A percentile compares a stretch with the other conserved stretches of the same genome.
Evolutionary conservation across 305 asterid genomes (phyloP).

Genomic region (Plantago coronopus): DNA sequence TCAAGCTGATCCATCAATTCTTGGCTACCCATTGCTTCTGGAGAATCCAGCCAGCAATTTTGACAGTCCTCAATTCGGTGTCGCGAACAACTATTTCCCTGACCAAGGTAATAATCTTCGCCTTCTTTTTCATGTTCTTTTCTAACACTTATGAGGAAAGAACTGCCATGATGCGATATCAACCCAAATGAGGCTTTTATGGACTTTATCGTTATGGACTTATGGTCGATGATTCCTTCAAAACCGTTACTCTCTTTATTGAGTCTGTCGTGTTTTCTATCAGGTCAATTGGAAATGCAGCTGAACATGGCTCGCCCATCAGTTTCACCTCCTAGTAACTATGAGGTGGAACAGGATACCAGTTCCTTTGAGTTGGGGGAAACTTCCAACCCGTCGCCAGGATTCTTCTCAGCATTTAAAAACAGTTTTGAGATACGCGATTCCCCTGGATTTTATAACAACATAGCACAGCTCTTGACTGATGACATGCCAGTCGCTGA

Average conservation of each 20-base stretch:
- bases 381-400: constrained; percentile 36
- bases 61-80: constrained; percentile 29
- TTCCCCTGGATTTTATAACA: constrained; percentile 30
- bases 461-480: constrained; percentile 31
- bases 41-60: constrained; percentile 33
- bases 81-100: constrained; percentile 31
- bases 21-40: constrained; percentile 36
- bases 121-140: neutral
- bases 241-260: too few species aligned
- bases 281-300: constrained; percentile 40
- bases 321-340: constrained; percentile 19
- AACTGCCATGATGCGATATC: too few species aligned
- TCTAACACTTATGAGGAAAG: neutral
- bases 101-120: constrained; percentile 42
- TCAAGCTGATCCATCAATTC: constrained; percentile 32
- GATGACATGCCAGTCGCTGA: constrained; percentile 33
- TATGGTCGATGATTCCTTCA: too few species aligned
- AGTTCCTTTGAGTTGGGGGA: constrained; percentile 37
- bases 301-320: constrained; percentile 25
- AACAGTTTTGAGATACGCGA: constrained; percentile 32
- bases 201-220: too few species aligned
- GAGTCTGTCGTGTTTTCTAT: neutral
- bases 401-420: constrained; percentile 12
- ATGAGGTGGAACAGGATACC: constrained; percentile 23
- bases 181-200: too few species aligned